A percentile compares a stretch with the other conserved stretches of the same genome.
Conservation (phyloP, 139 green algal species). For the Picochlorum sp. region DNA sequence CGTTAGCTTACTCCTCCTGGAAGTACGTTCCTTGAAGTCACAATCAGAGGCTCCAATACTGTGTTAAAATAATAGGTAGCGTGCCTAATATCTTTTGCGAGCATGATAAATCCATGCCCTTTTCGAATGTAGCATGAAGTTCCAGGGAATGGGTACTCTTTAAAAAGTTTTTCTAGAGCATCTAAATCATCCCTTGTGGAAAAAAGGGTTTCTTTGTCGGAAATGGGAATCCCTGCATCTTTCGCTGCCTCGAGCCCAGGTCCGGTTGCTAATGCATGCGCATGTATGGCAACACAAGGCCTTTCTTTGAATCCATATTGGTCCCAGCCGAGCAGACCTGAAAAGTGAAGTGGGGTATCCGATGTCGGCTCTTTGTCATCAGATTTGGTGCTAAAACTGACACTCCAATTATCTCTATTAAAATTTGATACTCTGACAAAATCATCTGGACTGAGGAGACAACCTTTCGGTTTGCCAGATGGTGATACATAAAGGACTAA, state of each 20-base stretch:
- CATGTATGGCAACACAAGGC: conserved; percentile 14
- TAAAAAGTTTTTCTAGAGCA: conserved; percentile 9
- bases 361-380: not conserved
- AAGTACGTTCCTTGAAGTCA: not conserved
- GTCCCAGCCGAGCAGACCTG: not conserved
- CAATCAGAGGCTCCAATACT: not conserved
- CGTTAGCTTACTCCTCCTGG: too few species aligned
- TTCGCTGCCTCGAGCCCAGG: conserved; percentile 5
- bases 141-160: not conserved
- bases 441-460: not conserved
- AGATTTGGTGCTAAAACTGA: not conserved
- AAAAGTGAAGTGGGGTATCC: conserved; percentile 12
- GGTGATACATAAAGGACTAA: not conserved
- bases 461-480: not conserved
- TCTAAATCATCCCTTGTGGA: conserved; percentile 8
- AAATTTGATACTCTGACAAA: conserved; percentile 10
- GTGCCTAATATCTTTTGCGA: not conserved
- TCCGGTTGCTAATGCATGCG: conserved; percentile 11
- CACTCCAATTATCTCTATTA: not conserved
- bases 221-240: conserved; percentile 9
- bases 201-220: conserved; percentile 10
- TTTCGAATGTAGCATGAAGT: conserved; percentile 11
- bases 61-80: not conserved
- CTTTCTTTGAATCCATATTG: not conserved
- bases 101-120: conserved; percentile 15